Evolutionary conservation across 192 early-diverging fungal genomes (phyloP), one percentile per base, ranked within the genome.

Genomic region (Coemansia nantahalensis): DNA sequence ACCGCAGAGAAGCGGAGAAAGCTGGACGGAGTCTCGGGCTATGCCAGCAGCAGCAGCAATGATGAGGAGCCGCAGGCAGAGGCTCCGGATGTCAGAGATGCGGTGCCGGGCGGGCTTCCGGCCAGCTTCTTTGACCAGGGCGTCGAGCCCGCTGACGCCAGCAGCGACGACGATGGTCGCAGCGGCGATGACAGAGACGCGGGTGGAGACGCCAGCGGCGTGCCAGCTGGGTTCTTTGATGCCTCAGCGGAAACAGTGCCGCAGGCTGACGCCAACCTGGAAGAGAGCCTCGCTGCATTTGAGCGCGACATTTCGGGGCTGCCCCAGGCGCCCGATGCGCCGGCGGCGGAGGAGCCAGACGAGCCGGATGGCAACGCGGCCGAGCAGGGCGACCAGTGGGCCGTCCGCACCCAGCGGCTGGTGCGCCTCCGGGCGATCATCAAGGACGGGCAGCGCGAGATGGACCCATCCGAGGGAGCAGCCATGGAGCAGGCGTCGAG

Each of bases 231-330:
- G 18, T 59, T 59, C 38, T 59, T 59, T 41, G 56, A 50, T 18
- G 42, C 13, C 14, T 4, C 32, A 23, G 28, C n/a, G 12, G 34
- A 35, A n/a, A 33, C 13, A 17, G 21, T 5, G 3, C 12, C 39
- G 21, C 39, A 45, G 39, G 17, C 43, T 5, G 28, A 42, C 2
- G 36, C 9, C 30, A 12, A 32, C 15, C 46, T 71, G 19, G 26
- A 43, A 13, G 30, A 64, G 8, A 36, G 38, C n/a, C 48, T 67
- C 15, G 56, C 50, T 4, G 37, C 31, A 7, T 67, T 67, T 44
- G 64, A 67, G 22, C 45, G 28, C 13, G 64, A 67, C 0, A 54
- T 67, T 24, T 45, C 64, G n/a, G 47, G 30, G 3, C 41, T 67
- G 8, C 39, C 34, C 11, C 8, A 40, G 13, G 17, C 21, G 2